Evolutionary conservation across 768 basidiomycete species (phyloP).

Genomic region (Leccinum boreale): DNA sequence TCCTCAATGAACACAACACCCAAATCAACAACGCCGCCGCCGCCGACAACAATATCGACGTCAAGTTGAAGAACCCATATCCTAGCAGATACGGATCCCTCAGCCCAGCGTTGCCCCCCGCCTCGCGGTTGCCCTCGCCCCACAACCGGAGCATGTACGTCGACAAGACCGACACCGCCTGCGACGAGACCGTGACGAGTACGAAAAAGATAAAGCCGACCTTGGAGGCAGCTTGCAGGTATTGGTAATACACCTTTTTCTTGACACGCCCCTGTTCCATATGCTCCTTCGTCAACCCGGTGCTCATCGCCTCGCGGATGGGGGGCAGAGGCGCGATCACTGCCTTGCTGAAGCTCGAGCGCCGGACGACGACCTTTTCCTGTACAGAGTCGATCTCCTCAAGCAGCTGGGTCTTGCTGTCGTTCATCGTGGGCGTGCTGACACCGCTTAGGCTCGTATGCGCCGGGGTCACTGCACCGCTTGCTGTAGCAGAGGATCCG

Average conservation of each 20-base stretch:
- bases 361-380: constrained; percentile 56
- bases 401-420: constrained; percentile 23
- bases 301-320: constrained; percentile 36
- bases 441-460: constrained; percentile 24
- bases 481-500: constrained; percentile 42
- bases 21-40: constrained; percentile 64
- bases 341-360: constrained; percentile 58
- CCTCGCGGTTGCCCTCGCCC: constrained; percentile 73
- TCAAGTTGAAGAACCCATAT: constrained; percentile 67
- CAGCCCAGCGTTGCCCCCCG: constrained; percentile 57
- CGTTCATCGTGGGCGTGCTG: constrained; percentile 18
- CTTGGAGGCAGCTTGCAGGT: constrained; percentile 77
- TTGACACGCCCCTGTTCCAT: constrained; percentile 82
- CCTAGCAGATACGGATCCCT: constrained; percentile 51
- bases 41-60: constrained; percentile 51
- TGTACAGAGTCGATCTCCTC: constrained; percentile 34
- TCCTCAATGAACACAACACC: constrained; percentile 73
- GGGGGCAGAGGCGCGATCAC: constrained; percentile 42
- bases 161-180: constrained; percentile 56
- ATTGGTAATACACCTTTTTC: constrained; percentile 66
- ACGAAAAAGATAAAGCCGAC: constrained; percentile 68
- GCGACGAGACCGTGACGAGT: constrained; percentile 49
- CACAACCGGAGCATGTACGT: constrained; percentile 73
- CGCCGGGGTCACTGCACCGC: constrained; percentile 48
- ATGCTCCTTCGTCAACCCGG: constrained; percentile 64